Evolutionary conservation across 1,139 yeast species (phyloP).

Genomic region (Kazachstania sp.): DNA sequence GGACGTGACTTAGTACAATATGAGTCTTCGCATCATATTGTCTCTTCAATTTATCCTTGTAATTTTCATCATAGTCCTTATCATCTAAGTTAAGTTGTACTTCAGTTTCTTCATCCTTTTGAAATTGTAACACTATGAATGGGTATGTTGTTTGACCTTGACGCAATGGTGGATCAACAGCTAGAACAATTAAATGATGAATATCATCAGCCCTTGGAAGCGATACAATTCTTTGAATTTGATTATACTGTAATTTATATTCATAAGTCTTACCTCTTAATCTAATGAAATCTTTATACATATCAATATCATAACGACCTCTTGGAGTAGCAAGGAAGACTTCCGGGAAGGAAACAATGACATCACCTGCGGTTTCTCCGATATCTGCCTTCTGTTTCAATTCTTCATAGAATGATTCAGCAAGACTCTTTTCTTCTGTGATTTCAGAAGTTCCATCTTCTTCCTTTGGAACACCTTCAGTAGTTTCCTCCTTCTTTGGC

Average conservation of each 20-base stretch:
- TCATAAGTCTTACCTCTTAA: constrained; percentile 96
- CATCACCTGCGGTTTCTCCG: constrained; percentile 93
- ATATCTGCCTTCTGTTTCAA: constrained; percentile 92
- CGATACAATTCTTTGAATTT: constrained; percentile 82
- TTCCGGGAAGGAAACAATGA: constrained; percentile 91
- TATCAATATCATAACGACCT: constrained; percentile 96
- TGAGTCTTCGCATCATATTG: constrained; percentile 80
- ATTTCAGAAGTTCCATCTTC: constrained; percentile 33
- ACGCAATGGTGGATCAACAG: constrained; percentile 87
- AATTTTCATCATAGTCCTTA: constrained; percentile 67
- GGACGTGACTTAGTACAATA: constrained; percentile 78
- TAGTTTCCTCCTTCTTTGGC: constrained; percentile 27
- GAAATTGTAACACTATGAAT: constrained; percentile 80
- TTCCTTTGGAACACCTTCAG: constrained; percentile 36
- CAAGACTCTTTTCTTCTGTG: constrained; percentile 61
- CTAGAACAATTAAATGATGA: constrained; percentile 78
- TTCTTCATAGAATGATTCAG: constrained; percentile 80
- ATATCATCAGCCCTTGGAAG: constrained; percentile 92
- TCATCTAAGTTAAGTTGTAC: constrained; percentile 82
- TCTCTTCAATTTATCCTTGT: constrained; percentile 66
- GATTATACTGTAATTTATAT: constrained; percentile 86
- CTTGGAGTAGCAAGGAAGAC: constrained; percentile 91
- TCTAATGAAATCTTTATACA: constrained; percentile 81
- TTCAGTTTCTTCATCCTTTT: constrained; percentile 84
- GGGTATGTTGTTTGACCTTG: constrained; percentile 98